Conservation (phyloP, 768 basidiomycete genomes). For the Naematelia encephala region DNA sequence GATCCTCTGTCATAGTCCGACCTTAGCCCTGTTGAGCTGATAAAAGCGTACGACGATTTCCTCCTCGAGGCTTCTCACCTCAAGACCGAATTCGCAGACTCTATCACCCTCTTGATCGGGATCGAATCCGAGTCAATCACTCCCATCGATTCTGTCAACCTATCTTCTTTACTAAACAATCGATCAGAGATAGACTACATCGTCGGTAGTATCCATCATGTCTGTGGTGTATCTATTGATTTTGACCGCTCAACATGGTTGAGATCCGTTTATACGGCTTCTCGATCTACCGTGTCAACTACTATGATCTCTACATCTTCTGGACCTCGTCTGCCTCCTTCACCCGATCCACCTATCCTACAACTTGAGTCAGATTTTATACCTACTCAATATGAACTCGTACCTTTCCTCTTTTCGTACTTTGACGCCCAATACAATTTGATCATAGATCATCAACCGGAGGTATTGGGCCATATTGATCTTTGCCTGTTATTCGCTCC, state of each 20-base stretch:
- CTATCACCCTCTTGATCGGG: slow-evolving; percentile 77
- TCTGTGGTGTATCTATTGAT: slow-evolving; percentile 82
- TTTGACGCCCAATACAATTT: slow-evolving; percentile 81
- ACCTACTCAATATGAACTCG: slow-evolving; percentile 8
- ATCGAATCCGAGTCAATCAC: slow-evolving; percentile 91
- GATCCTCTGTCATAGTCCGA: slow-evolving; percentile 55
- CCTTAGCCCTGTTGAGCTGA: slow-evolving; percentile 58
- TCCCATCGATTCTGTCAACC: slow-evolving; percentile 59
- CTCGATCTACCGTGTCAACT: slow-evolving; percentile 18
- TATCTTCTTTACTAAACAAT: slow-evolving; percentile 58
- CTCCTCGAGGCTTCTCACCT: slow-evolving; percentile 60
- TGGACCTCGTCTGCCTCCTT: slow-evolving; percentile 7
- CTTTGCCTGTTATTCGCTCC: slow-evolving; percentile 84
- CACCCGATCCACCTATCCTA: slow-evolving; percentile 4
- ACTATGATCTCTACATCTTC: not conserved
- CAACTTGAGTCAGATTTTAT: slow-evolving; percentile 48
- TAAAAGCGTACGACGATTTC: slow-evolving; percentile 67
- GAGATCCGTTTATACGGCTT: slow-evolving; percentile 47
- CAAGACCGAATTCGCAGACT: slow-evolving; percentile 60
- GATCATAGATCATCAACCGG: slow-evolving; percentile 68
- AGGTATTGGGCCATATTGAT: slow-evolving; percentile 90
- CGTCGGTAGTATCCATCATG: slow-evolving; percentile 91
- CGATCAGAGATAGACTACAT: slow-evolving; percentile 71
- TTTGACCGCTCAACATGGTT: slow-evolving; percentile 70
- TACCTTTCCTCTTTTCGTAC: slow-evolving; percentile 57